These are phyloP conservation scores for Trichoderma erinaceum DNA, from an alignment of 495 filamentous ascomycete genomes.

Conservation along the genomic window DNA sequence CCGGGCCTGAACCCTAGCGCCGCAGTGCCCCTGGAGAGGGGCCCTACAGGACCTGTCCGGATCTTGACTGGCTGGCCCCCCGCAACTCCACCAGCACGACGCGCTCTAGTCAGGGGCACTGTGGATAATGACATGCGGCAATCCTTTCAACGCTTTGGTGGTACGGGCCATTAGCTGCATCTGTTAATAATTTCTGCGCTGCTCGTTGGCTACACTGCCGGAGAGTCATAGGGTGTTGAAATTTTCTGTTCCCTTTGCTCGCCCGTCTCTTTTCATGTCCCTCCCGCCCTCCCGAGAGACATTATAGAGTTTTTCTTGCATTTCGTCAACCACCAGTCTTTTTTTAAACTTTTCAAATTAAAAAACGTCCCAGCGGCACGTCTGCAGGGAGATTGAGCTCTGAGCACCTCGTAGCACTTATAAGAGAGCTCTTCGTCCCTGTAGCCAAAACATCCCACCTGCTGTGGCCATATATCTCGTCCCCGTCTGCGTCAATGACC, in stretches of 20 bases:
- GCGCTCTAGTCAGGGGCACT: constrained; percentile 11
- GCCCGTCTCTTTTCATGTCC: neutral
- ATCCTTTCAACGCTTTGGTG: neutral
- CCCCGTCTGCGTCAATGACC: neutral
- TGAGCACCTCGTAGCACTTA: neutral
- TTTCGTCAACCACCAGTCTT: neutral
- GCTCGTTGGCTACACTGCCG: neutral
- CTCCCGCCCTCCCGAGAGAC: neutral
- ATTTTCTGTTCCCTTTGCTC: neutral
- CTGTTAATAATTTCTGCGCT: neutral
- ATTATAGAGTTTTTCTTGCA: neutral
- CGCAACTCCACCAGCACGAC: constrained; percentile 1
- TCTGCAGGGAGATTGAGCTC: neutral
- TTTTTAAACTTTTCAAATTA: neutral
- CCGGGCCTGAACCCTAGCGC: constrained; percentile 11
- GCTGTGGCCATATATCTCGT: neutral
- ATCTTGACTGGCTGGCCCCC: constrained; percentile 12
- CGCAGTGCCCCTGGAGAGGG: constrained; percentile 7
- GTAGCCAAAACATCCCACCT: neutral
- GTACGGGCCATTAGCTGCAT: neutral
- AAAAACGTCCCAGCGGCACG: neutral
- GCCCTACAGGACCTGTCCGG: neutral
- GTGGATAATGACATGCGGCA: constrained; percentile 8
- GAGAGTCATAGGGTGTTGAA: neutral
- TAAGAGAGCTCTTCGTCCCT: neutral